phyloP scores from a whole-genome alignment of 768 basidiomycete genomes.

The Leucogyrophana mollusca region DNA sequence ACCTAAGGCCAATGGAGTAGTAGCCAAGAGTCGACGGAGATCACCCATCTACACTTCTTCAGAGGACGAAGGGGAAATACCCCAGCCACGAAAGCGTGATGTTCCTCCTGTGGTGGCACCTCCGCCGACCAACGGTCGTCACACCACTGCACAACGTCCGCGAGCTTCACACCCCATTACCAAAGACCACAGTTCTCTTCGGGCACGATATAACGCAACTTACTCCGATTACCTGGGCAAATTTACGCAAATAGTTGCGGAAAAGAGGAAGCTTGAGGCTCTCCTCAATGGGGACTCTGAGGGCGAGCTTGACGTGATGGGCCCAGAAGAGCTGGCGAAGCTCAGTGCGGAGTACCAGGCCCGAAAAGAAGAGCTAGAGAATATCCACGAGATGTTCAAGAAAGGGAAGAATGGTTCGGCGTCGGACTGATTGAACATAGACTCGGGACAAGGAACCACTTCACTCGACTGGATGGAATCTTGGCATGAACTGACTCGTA shows the following conservation, averaged over 20 bases:
- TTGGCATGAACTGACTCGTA: no score
- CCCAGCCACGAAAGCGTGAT: constrained; percentile 24
- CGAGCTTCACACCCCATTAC: constrained; percentile 36
- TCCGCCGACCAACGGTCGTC: constrained; percentile 13
- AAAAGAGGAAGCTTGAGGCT: constrained; percentile 53
- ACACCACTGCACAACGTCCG: constrained; percentile 19
- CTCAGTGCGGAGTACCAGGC: constrained; percentile 44
- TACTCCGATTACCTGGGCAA: constrained; percentile 52
- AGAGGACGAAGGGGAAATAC: constrained; percentile 52
- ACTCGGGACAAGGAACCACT: no score
- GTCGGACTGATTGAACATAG: constrained; percentile 12
- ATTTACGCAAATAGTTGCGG: constrained; percentile 45
- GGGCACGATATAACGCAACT: constrained; percentile 48
- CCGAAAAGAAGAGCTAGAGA: constrained; percentile 52
- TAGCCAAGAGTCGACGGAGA: constrained; percentile 44
- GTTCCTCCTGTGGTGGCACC: constrained; percentile 26
- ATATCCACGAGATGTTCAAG: constrained; percentile 41
- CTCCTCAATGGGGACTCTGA: constrained; percentile 55
- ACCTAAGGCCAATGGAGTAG: constrained; percentile 10
- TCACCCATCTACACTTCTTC: constrained; percentile 70
- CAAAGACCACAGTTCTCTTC: constrained; percentile 50
- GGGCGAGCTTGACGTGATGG: constrained; percentile 53
- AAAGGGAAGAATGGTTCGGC: constrained; percentile 17
- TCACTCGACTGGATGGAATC: no score
- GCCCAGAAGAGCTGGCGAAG: constrained; percentile 48